Evolutionary conservation across 2,329 filamentous ascomycete species (phyloP).

Genomic region (Aureobasidium sp.): DNA sequence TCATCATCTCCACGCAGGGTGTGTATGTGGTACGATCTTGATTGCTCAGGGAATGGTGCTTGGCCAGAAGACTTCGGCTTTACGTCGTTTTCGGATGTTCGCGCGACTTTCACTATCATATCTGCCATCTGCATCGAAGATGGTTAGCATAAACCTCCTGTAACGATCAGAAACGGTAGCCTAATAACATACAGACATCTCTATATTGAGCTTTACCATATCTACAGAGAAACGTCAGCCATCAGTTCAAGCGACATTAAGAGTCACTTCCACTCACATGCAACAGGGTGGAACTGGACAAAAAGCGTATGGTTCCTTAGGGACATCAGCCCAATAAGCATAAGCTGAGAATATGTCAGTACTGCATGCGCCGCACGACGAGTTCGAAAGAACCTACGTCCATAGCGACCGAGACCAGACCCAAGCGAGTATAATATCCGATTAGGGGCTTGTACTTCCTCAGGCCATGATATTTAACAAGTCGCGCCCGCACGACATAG

Average conservation of each 20-base stretch:
- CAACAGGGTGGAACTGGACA: constrained; percentile 41
- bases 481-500: constrained; percentile 38
- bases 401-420: constrained; percentile 44
- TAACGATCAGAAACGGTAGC: too few species aligned
- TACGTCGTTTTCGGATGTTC: constrained; percentile 7
- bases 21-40: background rate
- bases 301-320: constrained; percentile 25
- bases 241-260: background rate
- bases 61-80: background rate
- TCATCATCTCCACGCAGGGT: background rate
- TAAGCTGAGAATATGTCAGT: background rate
- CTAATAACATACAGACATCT: constrained; percentile 31
- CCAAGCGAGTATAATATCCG: constrained; percentile 44
- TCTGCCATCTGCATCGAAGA: constrained; percentile 24
- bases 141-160: background rate
- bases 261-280: constrained; percentile 19
- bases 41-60: background rate
- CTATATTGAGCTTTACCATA: constrained; percentile 44
- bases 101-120: constrained; percentile 38
- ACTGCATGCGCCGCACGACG: too few species aligned
- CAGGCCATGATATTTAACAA: constrained; percentile 40
- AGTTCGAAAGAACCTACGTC: constrained; percentile 26
- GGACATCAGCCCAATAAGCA: constrained; percentile 15
- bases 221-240: constrained; percentile 17
- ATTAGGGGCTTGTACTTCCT: constrained; percentile 46